phyloP scores from a whole-genome alignment of 2,329 filamentous ascomycete species.

The Diplodia seriata region DNA sequence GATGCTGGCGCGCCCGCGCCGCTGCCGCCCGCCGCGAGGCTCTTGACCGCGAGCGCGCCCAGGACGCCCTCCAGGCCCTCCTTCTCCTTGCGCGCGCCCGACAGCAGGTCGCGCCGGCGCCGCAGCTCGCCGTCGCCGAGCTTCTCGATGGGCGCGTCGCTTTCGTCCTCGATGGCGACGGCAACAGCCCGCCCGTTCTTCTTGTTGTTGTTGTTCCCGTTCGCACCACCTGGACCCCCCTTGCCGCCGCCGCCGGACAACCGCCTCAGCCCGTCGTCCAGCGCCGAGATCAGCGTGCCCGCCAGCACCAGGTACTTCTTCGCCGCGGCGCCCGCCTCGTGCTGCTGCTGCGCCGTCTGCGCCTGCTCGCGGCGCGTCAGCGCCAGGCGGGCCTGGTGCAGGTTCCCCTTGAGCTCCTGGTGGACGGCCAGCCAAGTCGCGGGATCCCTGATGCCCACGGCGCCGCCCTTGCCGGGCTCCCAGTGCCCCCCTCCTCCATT shows the following conservation, averaged over 20 bases:
- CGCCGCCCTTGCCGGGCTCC: slow-evolving; percentile 13
- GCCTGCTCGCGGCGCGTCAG: slow-evolving; percentile 73
- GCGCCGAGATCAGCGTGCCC: slow-evolving; percentile 66
- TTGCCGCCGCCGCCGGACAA: slow-evolving; percentile 44
- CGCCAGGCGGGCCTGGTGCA: slow-evolving; percentile 71
- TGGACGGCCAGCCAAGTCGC: slow-evolving; percentile 75
- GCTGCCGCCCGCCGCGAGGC: slow-evolving; percentile 41
- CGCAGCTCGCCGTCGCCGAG: slow-evolving; percentile 78
- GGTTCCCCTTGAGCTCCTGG: slow-evolving; percentile 72
- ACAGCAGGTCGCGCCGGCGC: slow-evolving; percentile 72
- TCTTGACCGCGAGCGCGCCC: slow-evolving; percentile 65
- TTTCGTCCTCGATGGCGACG: not conserved
- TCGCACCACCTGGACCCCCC: not conserved
- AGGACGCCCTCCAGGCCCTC: slow-evolving; percentile 78
- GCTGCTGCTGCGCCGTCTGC: slow-evolving; percentile 63
- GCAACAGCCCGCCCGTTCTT: not conserved
- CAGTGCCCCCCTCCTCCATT: not conserved
- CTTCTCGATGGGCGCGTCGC: slow-evolving; percentile 52
- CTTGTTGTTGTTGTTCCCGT: not conserved
- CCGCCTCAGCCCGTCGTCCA: slow-evolving; percentile 68
- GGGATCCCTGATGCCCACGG: slow-evolving; percentile 29
- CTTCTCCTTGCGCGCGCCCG: slow-evolving; percentile 73
- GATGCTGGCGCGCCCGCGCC: slow-evolving; percentile 44
- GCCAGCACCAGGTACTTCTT: slow-evolving; percentile 76
- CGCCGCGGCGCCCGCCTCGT: slow-evolving; percentile 75